These are phyloP conservation scores for Trichoderma breve DNA, from an alignment of 2,329 filamentous ascomycete genomes.

Conservation along the genomic window DNA sequence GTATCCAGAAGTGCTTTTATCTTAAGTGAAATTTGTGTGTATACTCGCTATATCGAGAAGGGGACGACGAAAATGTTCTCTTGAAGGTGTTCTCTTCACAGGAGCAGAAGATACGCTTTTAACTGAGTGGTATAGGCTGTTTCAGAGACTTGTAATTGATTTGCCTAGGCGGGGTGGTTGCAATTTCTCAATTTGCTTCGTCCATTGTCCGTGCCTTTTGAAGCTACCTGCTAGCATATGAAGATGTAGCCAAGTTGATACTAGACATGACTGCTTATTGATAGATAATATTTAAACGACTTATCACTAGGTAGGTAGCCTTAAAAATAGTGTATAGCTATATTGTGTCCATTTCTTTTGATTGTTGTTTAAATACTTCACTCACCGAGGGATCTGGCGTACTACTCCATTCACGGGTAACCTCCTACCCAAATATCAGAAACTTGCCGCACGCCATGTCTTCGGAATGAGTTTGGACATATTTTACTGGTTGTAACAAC, in stretches of 20 bases:
- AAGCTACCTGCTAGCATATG: not conserved
- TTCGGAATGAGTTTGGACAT: not conserved
- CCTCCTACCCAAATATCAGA: not conserved
- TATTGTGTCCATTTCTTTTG: no score
- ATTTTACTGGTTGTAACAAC: not conserved
- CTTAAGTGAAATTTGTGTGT: no score
- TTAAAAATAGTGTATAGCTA: no score
- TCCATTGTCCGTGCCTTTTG: not conserved
- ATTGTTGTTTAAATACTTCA: not conserved
- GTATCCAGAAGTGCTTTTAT: not conserved
- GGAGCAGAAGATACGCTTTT: no score
- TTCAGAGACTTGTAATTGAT: not conserved
- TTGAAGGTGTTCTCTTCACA: no score
- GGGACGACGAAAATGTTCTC: not conserved
- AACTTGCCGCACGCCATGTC: fast-evolving
- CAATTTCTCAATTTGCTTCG: not conserved
- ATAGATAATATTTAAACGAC: not conserved
- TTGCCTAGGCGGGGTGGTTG: not conserved
- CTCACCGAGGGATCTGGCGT: not conserved
- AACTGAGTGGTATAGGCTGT: not conserved
- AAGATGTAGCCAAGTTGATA: not conserved
- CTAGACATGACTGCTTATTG: not conserved
- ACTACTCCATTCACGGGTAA: not conserved
- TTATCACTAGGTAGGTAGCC: no score
- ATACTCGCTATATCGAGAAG: not conserved